A percentile compares a stretch with the other conserved stretches of the same genome.
Conservation (phyloP, 179 eudicot genomes). For the Spinacia oleracea region DNA sequence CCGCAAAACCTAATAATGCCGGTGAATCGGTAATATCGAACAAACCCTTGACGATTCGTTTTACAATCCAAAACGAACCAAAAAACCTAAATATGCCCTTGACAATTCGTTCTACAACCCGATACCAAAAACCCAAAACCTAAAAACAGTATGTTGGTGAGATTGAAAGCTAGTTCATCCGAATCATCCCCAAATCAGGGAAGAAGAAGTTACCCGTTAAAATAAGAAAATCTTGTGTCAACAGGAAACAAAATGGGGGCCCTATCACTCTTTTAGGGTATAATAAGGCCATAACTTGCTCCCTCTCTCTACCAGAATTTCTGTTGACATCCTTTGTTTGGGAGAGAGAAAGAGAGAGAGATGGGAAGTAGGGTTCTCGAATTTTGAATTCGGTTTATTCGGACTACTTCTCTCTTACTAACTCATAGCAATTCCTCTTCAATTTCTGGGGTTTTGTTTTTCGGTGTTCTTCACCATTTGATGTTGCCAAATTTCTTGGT, state of each 20-base stretch:
- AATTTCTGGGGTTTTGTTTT: conserved; percentile 20
- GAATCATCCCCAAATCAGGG: too few relatives aligned
- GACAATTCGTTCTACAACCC: too few relatives aligned
- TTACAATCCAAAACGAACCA: too few relatives aligned
- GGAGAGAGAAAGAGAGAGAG: conserved; percentile 8
- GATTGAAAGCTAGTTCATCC: too few relatives aligned
- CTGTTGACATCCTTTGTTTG: conserved; percentile 36
- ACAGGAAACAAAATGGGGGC: too few relatives aligned
- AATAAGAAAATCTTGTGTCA: background rate
- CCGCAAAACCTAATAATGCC: too few relatives aligned
- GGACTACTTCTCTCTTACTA: background rate
- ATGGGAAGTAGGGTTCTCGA: background rate
- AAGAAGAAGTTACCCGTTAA: background rate
- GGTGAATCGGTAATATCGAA: too few relatives aligned
- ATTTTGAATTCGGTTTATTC: conserved; percentile 11
- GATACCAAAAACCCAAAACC: too few relatives aligned
- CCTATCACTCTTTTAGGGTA: background rate
- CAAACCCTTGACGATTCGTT: too few relatives aligned
- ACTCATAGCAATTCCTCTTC: conserved; percentile 1
- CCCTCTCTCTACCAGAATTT: background rate
- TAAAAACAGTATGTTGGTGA: too few relatives aligned
- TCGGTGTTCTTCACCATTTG: conserved; percentile 20
- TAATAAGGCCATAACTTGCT: conserved; percentile 19
- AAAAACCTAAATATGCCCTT: too few relatives aligned
- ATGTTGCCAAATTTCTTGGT: conserved; percentile 28